Conservation (phyloP, 495 filamentous ascomycete species). For the Parathielavia appendiculata region DNA sequence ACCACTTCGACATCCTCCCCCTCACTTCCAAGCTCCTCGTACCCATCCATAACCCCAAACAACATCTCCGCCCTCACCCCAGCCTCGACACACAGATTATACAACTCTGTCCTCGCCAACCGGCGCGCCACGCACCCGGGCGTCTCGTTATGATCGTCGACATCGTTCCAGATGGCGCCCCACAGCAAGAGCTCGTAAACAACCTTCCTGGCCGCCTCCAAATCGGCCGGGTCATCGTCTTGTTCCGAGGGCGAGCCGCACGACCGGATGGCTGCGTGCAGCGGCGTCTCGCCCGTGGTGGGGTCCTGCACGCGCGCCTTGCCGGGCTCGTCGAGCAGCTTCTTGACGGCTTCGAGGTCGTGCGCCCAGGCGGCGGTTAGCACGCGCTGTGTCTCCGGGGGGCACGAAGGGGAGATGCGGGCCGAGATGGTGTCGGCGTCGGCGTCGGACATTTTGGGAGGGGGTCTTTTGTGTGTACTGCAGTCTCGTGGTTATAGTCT, state of each 20-base stretch:
- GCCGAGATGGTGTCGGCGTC: conserved; percentile 36
- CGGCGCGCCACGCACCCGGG: conserved; percentile 81
- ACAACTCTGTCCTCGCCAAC: conserved; percentile 65
- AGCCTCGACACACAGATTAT: conserved; percentile 82
- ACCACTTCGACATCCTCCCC: conserved; percentile 43
- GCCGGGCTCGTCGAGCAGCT: conserved; percentile 59
- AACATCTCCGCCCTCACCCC: conserved; percentile 88
- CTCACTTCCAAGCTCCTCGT: conserved; percentile 63
- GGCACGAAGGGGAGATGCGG: conserved; percentile 45
- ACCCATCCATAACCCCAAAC: conserved; percentile 68
- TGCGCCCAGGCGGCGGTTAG: conserved; percentile 82
- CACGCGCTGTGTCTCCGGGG: conserved; percentile 47
- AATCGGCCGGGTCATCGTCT: conserved; percentile 37
- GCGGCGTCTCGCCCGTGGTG: conserved; percentile 76
- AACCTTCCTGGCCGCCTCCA: conserved; percentile 57
- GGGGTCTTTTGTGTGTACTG: not conserved
- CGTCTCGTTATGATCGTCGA: conserved; percentile 80
- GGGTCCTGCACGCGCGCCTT: conserved; percentile 75
- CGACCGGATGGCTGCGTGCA: conserved; percentile 85
- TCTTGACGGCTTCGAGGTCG: conserved; percentile 66
- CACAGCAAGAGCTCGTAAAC: conserved; percentile 73
- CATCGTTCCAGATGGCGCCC: conserved; percentile 96
- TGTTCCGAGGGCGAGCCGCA: conserved; percentile 52
- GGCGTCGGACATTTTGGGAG: not conserved
- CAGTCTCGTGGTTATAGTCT: not conserved